These are phyloP conservation scores for Auricularia sp. DNA, from an alignment of 768 basidiomycete species.

Conservation along the genomic window DNA sequence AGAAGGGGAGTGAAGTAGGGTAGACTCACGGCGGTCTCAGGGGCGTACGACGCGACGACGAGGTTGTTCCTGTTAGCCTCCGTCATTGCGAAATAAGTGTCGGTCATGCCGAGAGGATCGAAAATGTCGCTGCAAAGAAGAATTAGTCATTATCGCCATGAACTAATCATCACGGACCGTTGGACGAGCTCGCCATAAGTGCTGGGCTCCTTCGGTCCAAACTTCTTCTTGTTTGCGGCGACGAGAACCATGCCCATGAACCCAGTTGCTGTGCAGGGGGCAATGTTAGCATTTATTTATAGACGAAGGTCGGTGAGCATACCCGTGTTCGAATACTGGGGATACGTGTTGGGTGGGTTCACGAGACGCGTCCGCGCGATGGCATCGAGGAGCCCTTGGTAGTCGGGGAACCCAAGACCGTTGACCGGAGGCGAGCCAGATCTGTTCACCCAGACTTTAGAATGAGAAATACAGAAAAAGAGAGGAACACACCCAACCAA, in stretches of 20 bases:
- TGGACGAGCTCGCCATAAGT: constrained; percentile 37
- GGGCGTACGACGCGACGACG: constrained; percentile 21
- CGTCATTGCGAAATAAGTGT: constrained; percentile 34
- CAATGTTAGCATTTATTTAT: not conserved
- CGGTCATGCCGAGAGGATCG: constrained; percentile 34
- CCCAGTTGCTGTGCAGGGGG: constrained; percentile 8
- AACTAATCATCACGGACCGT: constrained; percentile 7
- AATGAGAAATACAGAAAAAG: not conserved
- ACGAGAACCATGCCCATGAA: constrained; percentile 30
- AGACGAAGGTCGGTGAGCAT: not conserved
- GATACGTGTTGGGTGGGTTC: constrained; percentile 34
- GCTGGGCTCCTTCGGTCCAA: constrained; percentile 12
- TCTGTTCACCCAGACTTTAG: not conserved
- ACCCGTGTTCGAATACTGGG: constrained; percentile 34
- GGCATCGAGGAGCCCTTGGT: constrained; percentile 25
- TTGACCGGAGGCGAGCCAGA: constrained; percentile 21
- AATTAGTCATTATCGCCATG: not conserved
- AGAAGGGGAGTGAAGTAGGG: not conserved
- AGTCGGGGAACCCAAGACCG: constrained; percentile 24
- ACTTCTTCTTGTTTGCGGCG: constrained; percentile 20
- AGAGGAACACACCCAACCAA: constrained; percentile 10
- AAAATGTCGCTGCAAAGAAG: constrained; percentile 31
- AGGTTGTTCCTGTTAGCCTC: constrained; percentile 25
- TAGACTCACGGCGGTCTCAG: constrained; percentile 4
- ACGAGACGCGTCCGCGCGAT: constrained; percentile 31